Base-by-base conservation (phyloP, 2,329 filamentous ascomycete genomes). In the Madurella fahalii region DNA sequence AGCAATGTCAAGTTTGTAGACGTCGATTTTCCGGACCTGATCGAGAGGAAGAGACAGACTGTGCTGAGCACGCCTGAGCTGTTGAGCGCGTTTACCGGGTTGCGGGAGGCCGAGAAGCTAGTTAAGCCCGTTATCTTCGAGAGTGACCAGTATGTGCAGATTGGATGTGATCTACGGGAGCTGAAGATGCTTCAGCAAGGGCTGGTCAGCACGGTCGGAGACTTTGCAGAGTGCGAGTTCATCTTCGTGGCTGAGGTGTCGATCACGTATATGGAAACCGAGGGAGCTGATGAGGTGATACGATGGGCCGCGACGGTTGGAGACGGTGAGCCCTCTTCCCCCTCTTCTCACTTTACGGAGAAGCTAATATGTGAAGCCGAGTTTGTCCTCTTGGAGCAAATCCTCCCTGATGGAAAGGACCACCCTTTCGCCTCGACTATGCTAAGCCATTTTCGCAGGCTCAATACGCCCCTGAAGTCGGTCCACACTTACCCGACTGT, bases 201-300 rank as follows among this genome's bases (percentile, higher is more conserved):
- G 4, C 71, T 96, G 20, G 77, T 77, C 16, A 71, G 71, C 11
- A 76, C 86, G 43, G 67, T 90, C 2, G 61, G 61, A 7, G 74
- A 85, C 40, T 67, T 86, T 15, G 67, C 77, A 1, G 73, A 81
- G 8, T 83, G 81, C 55, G 76, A 79, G 2, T 79, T 96, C 2
- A 74, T 96, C 20, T 95, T 94, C 64, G 80, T 91, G 25, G 91
- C 91, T 1, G 93, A 97, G 71, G 91, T 96, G 13, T 95, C 91
- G 3, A 82, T 95, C 40, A 94, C 90, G 1, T 95, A 95, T 64
- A 95, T 96, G 89, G 84, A 90, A 53, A 82, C 83, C 2, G 69
- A 80, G 18, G 84, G 83, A 40, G 85, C 90, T 5, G 86, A 96
- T 72, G 76, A 79, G 15, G 76, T 96, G 9, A 85, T 96, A 31